Evolutionary conservation across 495 filamentous ascomycete genomes (phyloP).

Genomic region (Xylaria cubensis): DNA sequence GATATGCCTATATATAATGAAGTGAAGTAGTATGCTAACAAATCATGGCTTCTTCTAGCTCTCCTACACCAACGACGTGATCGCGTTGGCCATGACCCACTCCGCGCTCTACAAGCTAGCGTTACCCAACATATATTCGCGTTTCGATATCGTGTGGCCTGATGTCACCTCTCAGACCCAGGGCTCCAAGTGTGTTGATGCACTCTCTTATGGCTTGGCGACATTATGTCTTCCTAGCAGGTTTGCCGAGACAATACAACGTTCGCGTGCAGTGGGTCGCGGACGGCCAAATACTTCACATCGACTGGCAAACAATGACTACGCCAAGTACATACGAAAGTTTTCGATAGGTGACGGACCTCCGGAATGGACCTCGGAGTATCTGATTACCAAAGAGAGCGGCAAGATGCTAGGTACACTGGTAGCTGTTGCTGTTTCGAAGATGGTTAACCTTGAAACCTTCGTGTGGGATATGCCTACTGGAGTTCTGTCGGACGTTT

Average conservation of each 20-base stretch:
- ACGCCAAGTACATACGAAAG: slow-evolving; percentile 83
- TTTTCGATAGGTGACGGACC: slow-evolving; percentile 94
- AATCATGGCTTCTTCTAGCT: slow-evolving; percentile 59
- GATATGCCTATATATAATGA: not conserved
- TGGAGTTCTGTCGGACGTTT: slow-evolving; percentile 85
- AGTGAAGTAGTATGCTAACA: slow-evolving; percentile 25
- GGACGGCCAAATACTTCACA: slow-evolving; percentile 33
- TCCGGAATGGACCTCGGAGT: slow-evolving; percentile 80
- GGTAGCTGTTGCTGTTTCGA: slow-evolving; percentile 81
- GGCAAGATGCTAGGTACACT: slow-evolving; percentile 94
- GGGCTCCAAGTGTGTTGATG: slow-evolving; percentile 80
- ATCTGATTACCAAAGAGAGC: slow-evolving; percentile 84
- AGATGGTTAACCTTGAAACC: slow-evolving; percentile 88
- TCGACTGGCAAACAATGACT: slow-evolving; percentile 64
- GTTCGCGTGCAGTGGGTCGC: slow-evolving; percentile 33
- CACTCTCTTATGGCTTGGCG: slow-evolving; percentile 87
- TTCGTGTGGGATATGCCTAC: slow-evolving; percentile 99
- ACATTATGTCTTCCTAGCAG: slow-evolving; percentile 83
- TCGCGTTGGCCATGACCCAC: slow-evolving; percentile 81
- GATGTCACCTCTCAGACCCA: slow-evolving; percentile 69
- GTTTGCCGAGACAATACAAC: slow-evolving; percentile 63
- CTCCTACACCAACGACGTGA: slow-evolving; percentile 86
- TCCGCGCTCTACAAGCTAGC: slow-evolving; percentile 82
- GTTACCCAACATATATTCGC: slow-evolving; percentile 86
- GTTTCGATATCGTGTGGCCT: slow-evolving; percentile 96